Base-by-base conservation (phyloP, 352 stramenopile genomes). In the Globisporangium alternatum region DNA sequence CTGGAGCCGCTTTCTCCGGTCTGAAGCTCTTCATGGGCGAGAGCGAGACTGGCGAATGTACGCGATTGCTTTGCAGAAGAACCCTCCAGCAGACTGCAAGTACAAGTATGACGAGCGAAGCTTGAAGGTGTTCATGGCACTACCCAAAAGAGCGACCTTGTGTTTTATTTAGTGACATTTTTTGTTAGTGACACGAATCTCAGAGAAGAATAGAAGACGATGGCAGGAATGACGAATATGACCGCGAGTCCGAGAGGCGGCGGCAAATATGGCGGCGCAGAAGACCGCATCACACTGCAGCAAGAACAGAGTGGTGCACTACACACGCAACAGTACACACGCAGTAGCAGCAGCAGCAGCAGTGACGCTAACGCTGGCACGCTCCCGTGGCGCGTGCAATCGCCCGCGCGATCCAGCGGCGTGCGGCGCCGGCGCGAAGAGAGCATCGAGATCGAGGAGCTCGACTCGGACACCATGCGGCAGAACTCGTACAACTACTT, bases 401-500 rank as follows among this genome's bases (percentile, higher is more conserved):
- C 43, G 4, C 28, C 28, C 21, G 21, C 37, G 33, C 35, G 35
- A 47, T 43, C 15, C 10, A 62, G 64, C 28, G 78, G 82, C 15
- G 69, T 89, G 55, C 80, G 81, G 21, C 78, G 82, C 0, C 77
- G 77, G 45, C 77, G 86, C 17, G 81, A 81, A 12, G 72, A 49
- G 6, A 55, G 60, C 39, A 44, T 88, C 47, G 80, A 89, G 62
- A 83, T 91, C 53, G 78, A 89, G 65, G 76, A 88, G 48, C 65
- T 91, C 58, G 82, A 89, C 60, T 86, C 82, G 41, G 67, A 79
- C 43, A 82, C 83, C 1, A 89, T 91, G 80, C 78, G 80, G 5
- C 82, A 89, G 60, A 85, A 66, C 60, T 76, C 80, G 48, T 88
- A 89, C 70, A 89, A 88, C 60, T 89, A 84, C 71, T 89, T 89